Base-by-base conservation (phyloP, 768 basidiomycete species). In the Mycena latifolia region DNA sequence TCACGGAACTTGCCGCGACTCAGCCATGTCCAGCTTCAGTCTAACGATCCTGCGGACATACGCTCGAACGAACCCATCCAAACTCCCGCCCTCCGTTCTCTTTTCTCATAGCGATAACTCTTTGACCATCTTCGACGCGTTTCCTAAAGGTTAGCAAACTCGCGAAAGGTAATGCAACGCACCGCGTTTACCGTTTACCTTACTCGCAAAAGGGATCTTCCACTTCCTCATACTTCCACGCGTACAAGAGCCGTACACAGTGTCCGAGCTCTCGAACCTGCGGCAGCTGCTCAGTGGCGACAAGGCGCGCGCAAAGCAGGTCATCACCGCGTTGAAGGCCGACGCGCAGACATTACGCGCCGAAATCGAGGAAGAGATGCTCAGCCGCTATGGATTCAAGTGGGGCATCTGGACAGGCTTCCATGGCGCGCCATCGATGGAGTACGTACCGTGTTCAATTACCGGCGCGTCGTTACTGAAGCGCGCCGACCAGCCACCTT, bases 211-310 rank as follows among this genome's bases (percentile, higher is more conserved):
- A 69, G 89, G 93, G 6, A 90, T 88, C 60, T 96, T 94, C 76
- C 96, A 98, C 78, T 92, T 95, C 73, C 84, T 98, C 47, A 77
- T 97, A 60, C 82, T 97, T n/a, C 96, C 96, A 43, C 86, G 89
- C 72, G 66, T 83, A 61, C 73, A 80, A 56, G 76, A 76, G 45
- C 68, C 72, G 51, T 69, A 77, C 54, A 75, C 71, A 12, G 64
- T 72, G 5, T 52, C 74, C 18, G 82, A 84, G 31, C 80, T 94
- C 41, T 71, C 81, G 24, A 86, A 82, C 74, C 81, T 97, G 22
- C 82, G 80, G 58, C 77, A 86, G 15, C 78, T 95, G 41, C 74
- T 91, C 72, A 81, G 77, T 57, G 79, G 81, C 33, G 85, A 90
- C 73, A 88, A 85, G 73, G 79, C 78, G 24, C 76, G 75, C 41